These are phyloP conservation scores for Phytopythium montanum DNA, from an alignment of 352 stramenopile genomes.

Conservation along the genomic window DNA sequence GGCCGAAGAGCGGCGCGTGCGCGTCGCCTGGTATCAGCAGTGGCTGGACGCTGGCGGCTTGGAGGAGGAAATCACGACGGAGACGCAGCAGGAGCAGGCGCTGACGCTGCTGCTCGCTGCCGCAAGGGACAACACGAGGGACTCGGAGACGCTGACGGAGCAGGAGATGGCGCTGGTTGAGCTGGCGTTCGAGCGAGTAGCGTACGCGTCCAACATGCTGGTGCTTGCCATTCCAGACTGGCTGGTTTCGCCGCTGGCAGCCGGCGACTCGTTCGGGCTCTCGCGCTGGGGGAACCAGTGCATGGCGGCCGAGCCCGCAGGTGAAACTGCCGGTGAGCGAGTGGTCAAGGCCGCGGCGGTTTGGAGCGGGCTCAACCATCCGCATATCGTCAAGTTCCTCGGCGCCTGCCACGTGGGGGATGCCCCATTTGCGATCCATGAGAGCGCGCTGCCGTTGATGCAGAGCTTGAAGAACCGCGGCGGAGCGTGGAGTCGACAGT, in stretches of 20 bases:
- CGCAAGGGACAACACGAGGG: no score
- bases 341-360: background rate
- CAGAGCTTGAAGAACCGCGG: background rate
- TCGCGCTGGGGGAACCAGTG: background rate
- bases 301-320: background rate
- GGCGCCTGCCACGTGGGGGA: conserved; percentile 5
- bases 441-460: background rate
- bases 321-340: background rate
- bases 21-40: background rate
- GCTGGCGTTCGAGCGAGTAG: conserved; percentile 1
- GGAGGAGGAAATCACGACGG: background rate
- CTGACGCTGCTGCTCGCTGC: background rate
- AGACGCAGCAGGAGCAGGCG: background rate
- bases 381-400: conserved; percentile 1
- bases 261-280: background rate
- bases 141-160: background rate
- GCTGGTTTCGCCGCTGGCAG: background rate
- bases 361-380: background rate
- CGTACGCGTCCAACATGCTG: background rate
- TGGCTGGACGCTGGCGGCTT: background rate
- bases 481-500: background rate
- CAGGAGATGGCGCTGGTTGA: background rate
- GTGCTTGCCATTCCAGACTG: background rate
- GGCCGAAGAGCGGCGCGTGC: background rate
- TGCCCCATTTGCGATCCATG: background rate